Evolutionary conservation across 1,284 basidiomycete genomes (phyloP), one percentile per base, ranked within the genome.

Genomic region (Rhodotorula mucilaginosa): DNA sequence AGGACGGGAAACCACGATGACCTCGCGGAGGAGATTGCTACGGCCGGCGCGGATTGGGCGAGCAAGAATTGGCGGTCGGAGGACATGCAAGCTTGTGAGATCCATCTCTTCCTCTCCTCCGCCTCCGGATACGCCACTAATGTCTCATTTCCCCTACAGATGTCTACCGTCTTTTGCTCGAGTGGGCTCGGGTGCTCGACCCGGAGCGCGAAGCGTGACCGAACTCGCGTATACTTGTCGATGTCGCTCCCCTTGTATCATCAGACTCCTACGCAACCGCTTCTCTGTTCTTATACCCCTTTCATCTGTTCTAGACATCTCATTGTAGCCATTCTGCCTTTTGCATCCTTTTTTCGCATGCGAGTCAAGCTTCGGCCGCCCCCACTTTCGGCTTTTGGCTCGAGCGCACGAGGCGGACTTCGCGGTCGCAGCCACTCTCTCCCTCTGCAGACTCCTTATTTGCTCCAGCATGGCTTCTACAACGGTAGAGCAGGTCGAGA

Each of bases 1-100:
- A 79, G 75, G 5, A 80, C 79, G 16, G 56, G 56, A 7, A 48
- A 47, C 5, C 81, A 83, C 73, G 83, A 85, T 54, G 79, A 81
- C 1, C 74, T 84, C 18, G 84, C 84, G 2, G 74, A 80, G 67
- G 64, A 79, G 74, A 85, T 85, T 31, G 82, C 81, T 7, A 76
- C 78, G 29, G 79, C 81, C 18, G 84, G 81, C 0, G 77, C 79
- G 59, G 73, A 80, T 58, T 85, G 84, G 77, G 80, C 81, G 0
- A 74, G 77, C 48, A 77, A 82, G 59, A 79, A 83, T 74, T 84
- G 84, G 83, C 74, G 84, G 61, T 82, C 80, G 81, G 82, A 83
- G 70, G 83, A 84, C 74, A 83, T 84, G 83, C 82, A 84, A 76
- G 83, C 82, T 58, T 84, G 31, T 52, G n/a, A 5, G 62, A 34